Base-by-base conservation (phyloP, 768 basidiomycete genomes). In the Amanita phalloides region DNA sequence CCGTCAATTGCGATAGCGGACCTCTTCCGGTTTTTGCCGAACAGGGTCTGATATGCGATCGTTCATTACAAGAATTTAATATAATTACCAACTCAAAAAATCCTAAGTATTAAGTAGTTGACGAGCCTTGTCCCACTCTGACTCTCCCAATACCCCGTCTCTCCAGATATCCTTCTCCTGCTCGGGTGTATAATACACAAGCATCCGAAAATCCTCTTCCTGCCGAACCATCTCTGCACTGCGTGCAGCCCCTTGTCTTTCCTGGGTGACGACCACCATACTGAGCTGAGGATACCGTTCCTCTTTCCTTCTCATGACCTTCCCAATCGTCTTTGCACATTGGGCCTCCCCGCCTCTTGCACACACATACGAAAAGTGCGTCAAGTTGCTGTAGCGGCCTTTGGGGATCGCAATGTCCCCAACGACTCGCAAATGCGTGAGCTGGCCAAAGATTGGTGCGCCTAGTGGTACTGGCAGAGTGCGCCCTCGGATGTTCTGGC, bases 121-220 rank as follows among this genome's bases (percentile, higher is more conserved):
- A 2, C 6, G 7, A 4, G 38, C 48, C 28, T 41, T 38, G 42
- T 62, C 58, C 71, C 70, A 71, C 44, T 71, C 55, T 21, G 67
- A 65, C 33, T 56, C 50, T 3, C 61, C 64, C 6, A 55, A 54
- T 3, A 59, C 63, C 35, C 58, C 64, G 50, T 68, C 65, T 35
- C 66, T 63, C 70, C 71, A 72, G 25, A 67, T 60, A 39, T 68
- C 64, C 54, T 68, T 55, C 57, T 70, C 71, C 25, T 67, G 66
- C 41, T 58, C 26, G 54, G 42, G 61, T 59, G 30, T 57, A 54
- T 3, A 62, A 45, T 62, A 61, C 8, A 62, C 51, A 32, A 68
- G 56, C 20, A 66, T 56, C 42, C 63, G 50, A 21, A 48, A 59
- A 39, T 11, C 17, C 6, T 25, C 4, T n/a, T 17, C 25, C 10